Conservation (phyloP, 257 asterid genomes). For the Fraxinus anomala region DNA sequence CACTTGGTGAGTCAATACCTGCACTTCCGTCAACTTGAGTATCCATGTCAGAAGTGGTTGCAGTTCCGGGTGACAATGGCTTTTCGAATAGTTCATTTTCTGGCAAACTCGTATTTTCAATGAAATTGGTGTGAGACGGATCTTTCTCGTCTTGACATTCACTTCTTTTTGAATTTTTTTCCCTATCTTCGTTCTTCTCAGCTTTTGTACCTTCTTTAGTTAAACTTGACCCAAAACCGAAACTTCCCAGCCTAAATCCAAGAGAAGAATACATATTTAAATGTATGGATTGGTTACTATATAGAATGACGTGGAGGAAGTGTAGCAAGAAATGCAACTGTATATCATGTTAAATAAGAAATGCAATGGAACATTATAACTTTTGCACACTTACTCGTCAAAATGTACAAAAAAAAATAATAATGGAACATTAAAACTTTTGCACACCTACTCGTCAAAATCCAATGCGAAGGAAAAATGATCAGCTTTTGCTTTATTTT, state of each 20-base stretch:
- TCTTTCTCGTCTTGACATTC: conserved; percentile 45
- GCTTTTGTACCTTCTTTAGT: conserved; percentile 42
- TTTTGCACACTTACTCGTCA: conserved; percentile 58
- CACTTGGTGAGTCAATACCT: conserved; percentile 38
- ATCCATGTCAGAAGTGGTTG: conserved; percentile 38
- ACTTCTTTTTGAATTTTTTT: conserved; percentile 29
- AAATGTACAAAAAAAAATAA: conserved; percentile 57
- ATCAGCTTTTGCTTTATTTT: conserved; percentile 56
- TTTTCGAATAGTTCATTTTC: conserved; percentile 37
- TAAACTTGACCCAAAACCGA: conserved; percentile 51
- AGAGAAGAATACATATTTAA: conserved; percentile 22
- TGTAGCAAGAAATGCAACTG: conserved; percentile 17
- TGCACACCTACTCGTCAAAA: conserved; percentile 70
- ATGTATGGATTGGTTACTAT: conserved; percentile 1
- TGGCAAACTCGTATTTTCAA: conserved; percentile 36
- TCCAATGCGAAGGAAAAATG: conserved; percentile 69
- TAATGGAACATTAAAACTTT: conserved; percentile 14
- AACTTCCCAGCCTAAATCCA: conserved; percentile 57
- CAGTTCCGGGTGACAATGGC: conserved; percentile 35
- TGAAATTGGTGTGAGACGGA: conserved; percentile 32
- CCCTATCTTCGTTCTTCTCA: conserved; percentile 38
- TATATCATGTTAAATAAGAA: background rate
- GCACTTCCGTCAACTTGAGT: conserved; percentile 34
- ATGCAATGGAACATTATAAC: conserved; percentile 12
- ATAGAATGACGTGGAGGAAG: conserved; percentile 16